These are phyloP conservation scores for Purpureocillium lavendulum DNA, from an alignment of 2,329 filamentous ascomycete genomes.

Conservation along the genomic window DNA sequence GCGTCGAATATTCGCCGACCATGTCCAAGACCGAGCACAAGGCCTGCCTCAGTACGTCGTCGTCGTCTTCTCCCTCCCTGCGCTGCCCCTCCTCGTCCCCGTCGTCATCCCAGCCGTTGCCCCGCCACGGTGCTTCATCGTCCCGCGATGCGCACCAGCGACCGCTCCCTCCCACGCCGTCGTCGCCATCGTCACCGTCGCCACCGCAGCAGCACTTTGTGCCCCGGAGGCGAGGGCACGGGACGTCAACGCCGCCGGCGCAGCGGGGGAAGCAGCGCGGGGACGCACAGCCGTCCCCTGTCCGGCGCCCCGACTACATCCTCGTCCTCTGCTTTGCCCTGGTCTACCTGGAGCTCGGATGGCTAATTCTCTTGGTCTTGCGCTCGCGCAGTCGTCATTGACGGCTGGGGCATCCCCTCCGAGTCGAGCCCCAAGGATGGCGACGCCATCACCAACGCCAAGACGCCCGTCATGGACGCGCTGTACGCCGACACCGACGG, in stretches of 20 bases:
- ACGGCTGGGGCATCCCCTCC: constrained; percentile 90
- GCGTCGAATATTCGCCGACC: constrained; percentile 12
- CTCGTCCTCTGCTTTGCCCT: constrained; percentile 43
- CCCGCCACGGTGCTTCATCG: constrained; percentile 6
- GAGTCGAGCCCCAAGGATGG: constrained; percentile 76
- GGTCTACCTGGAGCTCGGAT: constrained; percentile 47
- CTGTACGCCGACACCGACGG: constrained; percentile 77
- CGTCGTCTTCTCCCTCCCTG: background rate
- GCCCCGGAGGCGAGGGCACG: too few species aligned
- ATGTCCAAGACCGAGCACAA: constrained; percentile 51
- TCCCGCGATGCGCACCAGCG: too few species aligned
- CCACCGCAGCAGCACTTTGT: too few species aligned
- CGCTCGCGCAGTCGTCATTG: constrained; percentile 77
- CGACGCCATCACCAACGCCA: constrained; percentile 88
- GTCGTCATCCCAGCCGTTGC: background rate
- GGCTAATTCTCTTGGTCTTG: constrained; percentile 50
- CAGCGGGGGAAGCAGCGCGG: too few species aligned
- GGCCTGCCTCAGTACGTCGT: constrained; percentile 52
- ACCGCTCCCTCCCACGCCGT: background rate
- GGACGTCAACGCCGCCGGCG: too few species aligned
- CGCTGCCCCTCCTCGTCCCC: background rate
- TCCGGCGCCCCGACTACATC: constrained; percentile 24
- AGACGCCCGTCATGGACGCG: constrained; percentile 91
- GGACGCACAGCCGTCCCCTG: background rate
- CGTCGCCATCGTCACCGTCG: background rate